Conservation (phyloP, 106 monocot species). For the Dioscorea dumetorum region DNA sequence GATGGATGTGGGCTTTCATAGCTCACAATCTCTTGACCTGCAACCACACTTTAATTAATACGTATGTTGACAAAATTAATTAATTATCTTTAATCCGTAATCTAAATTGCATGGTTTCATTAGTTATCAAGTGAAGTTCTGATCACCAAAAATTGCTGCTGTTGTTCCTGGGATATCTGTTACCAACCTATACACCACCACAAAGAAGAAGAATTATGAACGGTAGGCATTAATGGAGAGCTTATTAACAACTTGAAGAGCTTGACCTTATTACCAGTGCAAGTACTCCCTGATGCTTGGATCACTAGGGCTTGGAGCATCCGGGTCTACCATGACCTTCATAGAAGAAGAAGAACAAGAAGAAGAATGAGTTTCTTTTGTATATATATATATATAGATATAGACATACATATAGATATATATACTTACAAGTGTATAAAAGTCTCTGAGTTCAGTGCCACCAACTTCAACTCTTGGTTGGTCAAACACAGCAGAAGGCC, state of each 20-base stretch:
- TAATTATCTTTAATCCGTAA: not conserved
- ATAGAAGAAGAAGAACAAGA: too few species aligned
- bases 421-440: slow-evolving; percentile 48
- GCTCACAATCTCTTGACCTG: slow-evolving; percentile 42
- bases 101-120: not conserved
- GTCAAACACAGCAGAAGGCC: slow-evolving; percentile 34
- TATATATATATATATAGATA: not conserved
- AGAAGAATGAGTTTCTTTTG: not conserved
- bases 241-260: too few species aligned
- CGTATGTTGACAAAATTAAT: too few species aligned
- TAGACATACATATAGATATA: not conserved
- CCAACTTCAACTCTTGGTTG: slow-evolving; percentile 54
- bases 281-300: slow-evolving; percentile 31
- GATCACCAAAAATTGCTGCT: slow-evolving; percentile 33
- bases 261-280: slow-evolving; percentile 25
- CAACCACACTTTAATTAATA: not conserved
- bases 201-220: not conserved
- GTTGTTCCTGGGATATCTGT: slow-evolving; percentile 43
- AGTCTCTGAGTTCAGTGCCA: slow-evolving; percentile 37
- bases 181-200: slow-evolving; percentile 27
- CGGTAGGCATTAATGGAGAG: too few species aligned
- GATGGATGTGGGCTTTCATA: slow-evolving; percentile 42
- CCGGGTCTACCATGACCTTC: slow-evolving; percentile 49
- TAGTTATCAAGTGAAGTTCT: not conserved
- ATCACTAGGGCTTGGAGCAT: slow-evolving; percentile 44